Base-by-base conservation (phyloP, 371 early-diverging fungal species). In the Haplosporangium sp. region DNA sequence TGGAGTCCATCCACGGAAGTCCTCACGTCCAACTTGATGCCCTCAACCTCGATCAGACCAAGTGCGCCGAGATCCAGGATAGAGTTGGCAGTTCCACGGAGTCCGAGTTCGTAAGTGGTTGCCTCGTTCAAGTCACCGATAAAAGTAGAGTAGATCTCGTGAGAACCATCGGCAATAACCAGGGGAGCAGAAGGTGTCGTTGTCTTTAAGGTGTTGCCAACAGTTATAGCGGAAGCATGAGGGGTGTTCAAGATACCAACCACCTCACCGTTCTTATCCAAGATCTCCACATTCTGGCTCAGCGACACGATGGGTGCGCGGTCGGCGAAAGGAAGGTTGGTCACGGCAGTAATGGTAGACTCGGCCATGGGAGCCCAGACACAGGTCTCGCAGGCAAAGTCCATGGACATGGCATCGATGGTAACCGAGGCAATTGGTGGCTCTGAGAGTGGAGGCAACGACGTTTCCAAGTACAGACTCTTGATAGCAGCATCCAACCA, bases 331-430 rank as follows among this genome's bases (percentile, higher is more conserved):
- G 72, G 72, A 9, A 72, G 58, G 53, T 65, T 64, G 40, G 65
- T 61, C 45, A 54, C 55, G 56, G 72, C 72, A 0, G 55, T 56
- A 38, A 72, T 72, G 36, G 57, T 56, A 5, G 65, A 61, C 18
- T 50, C 50, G 14, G 65, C 59, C 7, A 7, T 56, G 16, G 72
- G 72, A 6, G 55, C 41, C 61, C 61, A 64, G 48, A 36, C 20
- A 16, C 72, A 71, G 29, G 38, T 21, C 0, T 6, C 57, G 38
- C 72, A 65, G 1, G 72, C n/a, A 56, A 65, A 72, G 66, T 72
- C 72, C 72, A 72, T 65, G 7, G 55, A 56, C 72, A 72, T 72
- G 47, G 62, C 65, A 37, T 69, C 53, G 63, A 86, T 84, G 1
- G 59, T 62, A 45, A 75, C 82, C 23, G 67, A 62, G 6, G 29